Conservation (phyloP, 2,329 filamentous ascomycete genomes). For the Venturiaceae sp. region DNA sequence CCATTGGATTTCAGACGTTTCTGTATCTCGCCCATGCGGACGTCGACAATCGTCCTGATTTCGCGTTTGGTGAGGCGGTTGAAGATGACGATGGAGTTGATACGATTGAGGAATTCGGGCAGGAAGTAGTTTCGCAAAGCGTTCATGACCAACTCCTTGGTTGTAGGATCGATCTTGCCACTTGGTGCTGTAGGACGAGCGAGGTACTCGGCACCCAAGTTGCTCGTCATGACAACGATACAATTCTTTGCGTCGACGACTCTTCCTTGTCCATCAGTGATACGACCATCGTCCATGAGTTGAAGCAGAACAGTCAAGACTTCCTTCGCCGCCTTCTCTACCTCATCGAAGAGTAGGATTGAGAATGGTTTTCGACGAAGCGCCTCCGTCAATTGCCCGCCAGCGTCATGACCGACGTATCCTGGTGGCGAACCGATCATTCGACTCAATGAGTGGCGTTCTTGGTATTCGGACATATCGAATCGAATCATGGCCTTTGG, state of each 20-base stretch:
- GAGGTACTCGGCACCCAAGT: conserved; percentile 92
- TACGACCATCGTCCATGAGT: conserved; percentile 97
- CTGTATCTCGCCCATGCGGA: conserved; percentile 82
- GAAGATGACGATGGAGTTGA: conserved; percentile 94
- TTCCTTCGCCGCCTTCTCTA: conserved; percentile 98
- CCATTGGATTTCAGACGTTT: conserved; percentile 78
- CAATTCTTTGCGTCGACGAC: conserved; percentile 94
- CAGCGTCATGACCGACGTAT: conserved; percentile 93
- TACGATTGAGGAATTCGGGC: conserved; percentile 96
- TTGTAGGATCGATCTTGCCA: conserved; percentile 77
- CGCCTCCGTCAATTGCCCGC: conserved; percentile 90
- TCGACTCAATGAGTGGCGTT: conserved; percentile 85
- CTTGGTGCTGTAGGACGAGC: conserved; percentile 66
- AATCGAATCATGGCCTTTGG: conserved; percentile 96
- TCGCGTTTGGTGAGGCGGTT: conserved; percentile 85
- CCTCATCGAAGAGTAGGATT: conserved; percentile 93
- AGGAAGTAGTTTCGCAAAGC: conserved; percentile 93
- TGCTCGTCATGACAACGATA: conserved; percentile 98
- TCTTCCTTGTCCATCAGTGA: conserved; percentile 94
- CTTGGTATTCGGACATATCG: conserved; percentile 99
- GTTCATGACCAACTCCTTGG: conserved; percentile 81
- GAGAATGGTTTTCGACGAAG: conserved; percentile 94
- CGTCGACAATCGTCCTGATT: conserved; percentile 91
- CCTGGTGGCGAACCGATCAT: conserved; percentile 98
- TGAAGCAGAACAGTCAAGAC: conserved; percentile 94